Conservation (phyloP, 352 stramenopile species). For the Pythium aphanidermatum region DNA sequence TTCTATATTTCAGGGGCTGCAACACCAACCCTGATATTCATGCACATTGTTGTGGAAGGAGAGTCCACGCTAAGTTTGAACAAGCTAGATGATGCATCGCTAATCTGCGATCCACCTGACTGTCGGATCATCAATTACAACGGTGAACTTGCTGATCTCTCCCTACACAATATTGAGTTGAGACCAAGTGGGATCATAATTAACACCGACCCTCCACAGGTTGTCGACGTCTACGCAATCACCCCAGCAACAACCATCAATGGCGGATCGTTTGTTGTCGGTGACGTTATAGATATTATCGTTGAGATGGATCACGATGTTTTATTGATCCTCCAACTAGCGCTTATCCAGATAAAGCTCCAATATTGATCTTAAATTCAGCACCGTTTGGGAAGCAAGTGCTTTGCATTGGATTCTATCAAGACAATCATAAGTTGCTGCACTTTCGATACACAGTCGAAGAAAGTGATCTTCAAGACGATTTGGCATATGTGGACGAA, state of each 20-base stretch:
- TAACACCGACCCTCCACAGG: conserved; percentile 44
- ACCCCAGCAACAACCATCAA: conserved; percentile 54
- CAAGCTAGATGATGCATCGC: conserved; percentile 45
- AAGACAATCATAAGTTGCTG: conserved; percentile 44
- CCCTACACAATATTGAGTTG: conserved; percentile 36
- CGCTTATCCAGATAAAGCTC: conserved; percentile 67
- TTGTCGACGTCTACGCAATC: conserved; percentile 56
- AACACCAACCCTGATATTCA: conserved; percentile 49
- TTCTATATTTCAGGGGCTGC: conserved; percentile 50
- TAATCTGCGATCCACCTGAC: conserved; percentile 33
- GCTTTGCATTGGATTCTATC: conserved; percentile 53
- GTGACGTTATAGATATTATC: conserved; percentile 73
- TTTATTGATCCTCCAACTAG: conserved; percentile 72
- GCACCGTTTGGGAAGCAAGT: conserved; percentile 33
- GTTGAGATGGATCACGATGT: conserved; percentile 69
- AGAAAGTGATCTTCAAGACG: conserved; percentile 34
- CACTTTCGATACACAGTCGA: conserved; percentile 72
- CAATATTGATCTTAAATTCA: conserved; percentile 59
- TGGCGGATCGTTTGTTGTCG: conserved; percentile 59
- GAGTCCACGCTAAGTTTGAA: conserved; percentile 40
- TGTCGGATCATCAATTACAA: conserved; percentile 78
- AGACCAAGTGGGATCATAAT: conserved; percentile 47
- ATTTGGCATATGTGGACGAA: conserved; percentile 52
- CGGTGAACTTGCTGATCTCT: conserved; percentile 23
- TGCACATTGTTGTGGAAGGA: conserved; percentile 55